phyloP scores from a whole-genome alignment of 371 early-diverging fungal genomes.

The Basidiobolus meristosporus region DNA sequence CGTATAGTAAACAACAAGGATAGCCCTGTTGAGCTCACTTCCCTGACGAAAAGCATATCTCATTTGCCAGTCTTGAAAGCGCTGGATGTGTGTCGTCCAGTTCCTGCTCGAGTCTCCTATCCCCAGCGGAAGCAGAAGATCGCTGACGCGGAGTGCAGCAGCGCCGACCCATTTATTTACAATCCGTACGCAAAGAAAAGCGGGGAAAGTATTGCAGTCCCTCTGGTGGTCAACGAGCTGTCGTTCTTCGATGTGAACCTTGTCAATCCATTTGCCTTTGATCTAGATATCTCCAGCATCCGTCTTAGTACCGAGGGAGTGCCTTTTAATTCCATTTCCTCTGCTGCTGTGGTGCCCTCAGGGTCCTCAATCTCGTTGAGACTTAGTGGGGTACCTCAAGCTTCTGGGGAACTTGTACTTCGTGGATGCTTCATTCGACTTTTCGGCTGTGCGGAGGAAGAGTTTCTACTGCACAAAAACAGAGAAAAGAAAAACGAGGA shows the following conservation, averaged over 20 bases:
- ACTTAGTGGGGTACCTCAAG: conserved; percentile 36
- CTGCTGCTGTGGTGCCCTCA: conserved; percentile 41
- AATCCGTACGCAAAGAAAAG: conserved; percentile 44
- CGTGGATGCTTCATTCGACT: conserved; percentile 47
- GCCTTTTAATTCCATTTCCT: conserved; percentile 28
- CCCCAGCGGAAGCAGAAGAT: neutral
- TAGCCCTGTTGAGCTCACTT: too few species aligned
- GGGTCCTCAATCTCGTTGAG: conserved; percentile 29
- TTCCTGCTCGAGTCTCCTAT: too few species aligned
- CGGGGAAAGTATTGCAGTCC: conserved; percentile 8
- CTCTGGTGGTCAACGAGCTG: conserved; percentile 39
- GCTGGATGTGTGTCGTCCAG: too few species aligned
- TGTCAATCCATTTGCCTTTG: conserved; percentile 62
- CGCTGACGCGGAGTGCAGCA: conserved; percentile 4
- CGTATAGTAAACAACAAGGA: too few species aligned
- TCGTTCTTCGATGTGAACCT: conserved; percentile 46
- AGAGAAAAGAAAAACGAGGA: too few species aligned
- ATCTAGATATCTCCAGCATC: conserved; percentile 48
- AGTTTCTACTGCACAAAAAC: too few species aligned
- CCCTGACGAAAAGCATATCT: too few species aligned
- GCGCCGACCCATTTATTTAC: conserved; percentile 48
- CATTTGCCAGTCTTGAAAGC: too few species aligned
- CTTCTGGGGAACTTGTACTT: conserved; percentile 32
- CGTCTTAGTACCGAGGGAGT: conserved; percentile 39
- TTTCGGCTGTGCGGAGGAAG: conserved; percentile 49